phyloP scores from a whole-genome alignment of 345 rosid species.

The Eucalyptus erythrocorys region DNA sequence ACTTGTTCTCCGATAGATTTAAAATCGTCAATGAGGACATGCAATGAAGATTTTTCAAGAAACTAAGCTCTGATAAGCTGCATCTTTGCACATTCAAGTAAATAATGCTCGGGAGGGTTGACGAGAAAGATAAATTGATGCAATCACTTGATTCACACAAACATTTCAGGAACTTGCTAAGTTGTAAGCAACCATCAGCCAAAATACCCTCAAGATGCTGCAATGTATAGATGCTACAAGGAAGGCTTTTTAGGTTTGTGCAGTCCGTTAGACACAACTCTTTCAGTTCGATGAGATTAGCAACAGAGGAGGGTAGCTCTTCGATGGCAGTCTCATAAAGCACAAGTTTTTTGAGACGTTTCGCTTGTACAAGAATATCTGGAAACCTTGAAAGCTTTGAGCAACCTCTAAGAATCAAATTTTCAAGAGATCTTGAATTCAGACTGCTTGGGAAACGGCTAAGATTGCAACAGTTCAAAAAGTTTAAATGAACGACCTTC shows the following conservation, averaged over 20 bases:
- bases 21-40: neutral
- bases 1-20: neutral
- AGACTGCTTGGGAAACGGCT: neutral
- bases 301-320: neutral
- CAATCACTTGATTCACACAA: neutral
- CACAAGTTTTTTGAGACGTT: neutral
- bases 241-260: neutral
- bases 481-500: neutral
- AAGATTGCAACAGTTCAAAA: neutral
- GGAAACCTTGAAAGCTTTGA: neutral
- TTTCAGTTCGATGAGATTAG: neutral
- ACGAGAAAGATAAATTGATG: neutral
- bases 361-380: neutral
- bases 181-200: neutral
- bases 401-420: neutral
- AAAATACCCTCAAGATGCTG: neutral
- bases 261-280: neutral
- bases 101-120: neutral
- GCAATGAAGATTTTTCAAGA: neutral
- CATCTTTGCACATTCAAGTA: neutral
- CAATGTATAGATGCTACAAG: neutral
- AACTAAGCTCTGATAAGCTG: neutral
- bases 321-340: neutral
- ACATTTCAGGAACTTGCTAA: neutral
- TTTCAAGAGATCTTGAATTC: neutral